These are phyloP conservation scores for Leishmania turanica DNA, from an alignment of 208 protist species.

Conservation along the genomic window DNA sequence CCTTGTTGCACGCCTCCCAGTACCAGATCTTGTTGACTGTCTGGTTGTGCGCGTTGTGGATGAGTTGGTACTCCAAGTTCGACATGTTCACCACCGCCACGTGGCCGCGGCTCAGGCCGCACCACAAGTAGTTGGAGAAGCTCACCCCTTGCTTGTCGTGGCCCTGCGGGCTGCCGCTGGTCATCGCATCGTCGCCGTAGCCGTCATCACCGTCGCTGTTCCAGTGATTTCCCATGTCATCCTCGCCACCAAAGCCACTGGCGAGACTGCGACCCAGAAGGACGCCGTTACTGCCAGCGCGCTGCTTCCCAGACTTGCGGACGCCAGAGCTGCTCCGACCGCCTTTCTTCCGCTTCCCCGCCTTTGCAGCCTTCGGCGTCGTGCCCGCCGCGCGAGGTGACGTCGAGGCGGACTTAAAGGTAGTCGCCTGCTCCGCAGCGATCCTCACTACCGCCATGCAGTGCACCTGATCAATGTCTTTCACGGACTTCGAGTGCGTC, in stretches of 20 bases:
- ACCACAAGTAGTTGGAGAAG: conserved; percentile 64
- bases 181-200: not conserved
- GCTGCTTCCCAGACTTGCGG: conserved; percentile 20
- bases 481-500: conserved; percentile 44
- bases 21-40: conserved; percentile 79
- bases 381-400: not conserved
- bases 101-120: conserved; percentile 70
- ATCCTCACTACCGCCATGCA: conserved; percentile 83
- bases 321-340: conserved; percentile 14
- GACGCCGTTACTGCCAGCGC: not conserved
- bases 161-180: not conserved
- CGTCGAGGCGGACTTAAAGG: conserved; percentile 61
- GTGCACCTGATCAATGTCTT: conserved; percentile 79
- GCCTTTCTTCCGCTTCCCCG: conserved; percentile 23
- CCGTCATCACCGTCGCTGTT: conserved; percentile 9
- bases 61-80: conserved; percentile 43
- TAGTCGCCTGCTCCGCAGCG: conserved; percentile 47
- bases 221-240: conserved; percentile 2
- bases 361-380: conserved; percentile 19
- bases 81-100: conserved; percentile 76
- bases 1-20: conserved; percentile 58
- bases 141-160: conserved; percentile 8
- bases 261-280: conserved; percentile 5
- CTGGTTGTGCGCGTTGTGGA: conserved; percentile 72
- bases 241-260: conserved; percentile 4